Evolutionary conservation across 176 grass and related monocot species (phyloP).

Genomic region (Triticum monococcum): DNA sequence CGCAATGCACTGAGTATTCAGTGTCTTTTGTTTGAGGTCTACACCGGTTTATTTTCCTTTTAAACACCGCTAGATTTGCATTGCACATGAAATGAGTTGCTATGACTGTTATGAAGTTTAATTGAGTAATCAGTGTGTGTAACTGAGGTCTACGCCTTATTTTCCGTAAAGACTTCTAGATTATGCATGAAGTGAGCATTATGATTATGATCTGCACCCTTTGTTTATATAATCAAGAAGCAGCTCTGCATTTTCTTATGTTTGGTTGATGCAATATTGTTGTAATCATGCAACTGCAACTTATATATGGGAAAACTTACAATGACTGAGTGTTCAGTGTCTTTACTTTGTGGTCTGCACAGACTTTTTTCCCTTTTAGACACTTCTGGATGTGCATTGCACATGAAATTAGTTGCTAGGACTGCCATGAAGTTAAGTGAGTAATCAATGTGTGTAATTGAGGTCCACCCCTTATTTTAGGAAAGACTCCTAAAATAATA

Average conservation of each 20-base stretch:
- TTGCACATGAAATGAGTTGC: conserved; percentile 17
- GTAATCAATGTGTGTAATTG: neutral
- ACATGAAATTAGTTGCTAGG: conserved; percentile 9
- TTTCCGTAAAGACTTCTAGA: no score
- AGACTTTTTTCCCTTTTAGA: neutral
- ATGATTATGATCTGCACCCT: no score
- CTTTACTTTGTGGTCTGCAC: neutral
- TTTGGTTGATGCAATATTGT: no score
- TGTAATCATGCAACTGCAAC: no score
- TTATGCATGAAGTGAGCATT: no score
- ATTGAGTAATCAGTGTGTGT: neutral
- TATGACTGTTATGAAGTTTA: neutral
- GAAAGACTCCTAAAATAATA: neutral
- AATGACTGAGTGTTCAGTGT: no score
- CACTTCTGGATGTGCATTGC: neutral
- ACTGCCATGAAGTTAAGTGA: neutral
- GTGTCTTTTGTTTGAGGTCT: neutral
- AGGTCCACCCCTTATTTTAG: neutral
- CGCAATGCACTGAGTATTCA: neutral
- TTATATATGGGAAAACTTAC: no score
- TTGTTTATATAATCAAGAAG: no score
- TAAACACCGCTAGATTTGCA: neutral
- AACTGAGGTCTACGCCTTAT: neutral
- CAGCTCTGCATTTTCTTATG: no score
- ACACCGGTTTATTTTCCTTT: neutral